phyloP scores from a whole-genome alignment of 108 stramenopile genomes.

The Fistulifera pelliculosa region DNA sequence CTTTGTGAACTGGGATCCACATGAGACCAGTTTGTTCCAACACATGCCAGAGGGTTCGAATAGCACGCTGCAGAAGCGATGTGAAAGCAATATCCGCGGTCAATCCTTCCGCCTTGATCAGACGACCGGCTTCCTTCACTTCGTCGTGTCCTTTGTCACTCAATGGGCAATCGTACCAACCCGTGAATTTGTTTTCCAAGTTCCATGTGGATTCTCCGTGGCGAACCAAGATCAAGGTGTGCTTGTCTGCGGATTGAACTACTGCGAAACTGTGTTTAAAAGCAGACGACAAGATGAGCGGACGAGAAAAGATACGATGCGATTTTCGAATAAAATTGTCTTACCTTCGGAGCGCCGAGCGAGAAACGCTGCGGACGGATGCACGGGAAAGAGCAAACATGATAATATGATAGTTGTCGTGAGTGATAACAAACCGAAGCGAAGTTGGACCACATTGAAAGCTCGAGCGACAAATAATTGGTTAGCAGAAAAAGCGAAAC shows the following conservation, averaged over 20 bases:
- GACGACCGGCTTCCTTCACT: constrained; percentile 65
- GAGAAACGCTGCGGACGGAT: no score
- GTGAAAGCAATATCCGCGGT: constrained; percentile 79
- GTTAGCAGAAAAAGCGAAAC: no score
- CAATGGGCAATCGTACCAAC: constrained; percentile 94
- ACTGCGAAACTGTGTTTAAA: constrained; percentile 1
- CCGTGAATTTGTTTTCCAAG: constrained; percentile 94
- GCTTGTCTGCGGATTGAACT: constrained; percentile 1
- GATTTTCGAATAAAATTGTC: no score
- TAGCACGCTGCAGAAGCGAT: constrained; percentile 79
- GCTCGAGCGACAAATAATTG: no score
- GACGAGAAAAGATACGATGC: no score
- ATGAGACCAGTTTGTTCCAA: constrained; percentile 78
- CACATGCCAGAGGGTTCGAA: constrained; percentile 77
- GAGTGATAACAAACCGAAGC: no score
- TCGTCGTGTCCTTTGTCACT: constrained; percentile 88
- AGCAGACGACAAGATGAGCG: no score
- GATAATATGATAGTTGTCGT: no score
- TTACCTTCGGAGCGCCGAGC: no score
- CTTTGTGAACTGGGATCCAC: constrained; percentile 70
- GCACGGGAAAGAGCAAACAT: no score
- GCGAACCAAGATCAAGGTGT: constrained; percentile 78
- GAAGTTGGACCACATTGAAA: no score
- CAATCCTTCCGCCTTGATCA: constrained; percentile 58
- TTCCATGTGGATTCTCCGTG: constrained; percentile 97